Base-by-base conservation (phyloP, 1,139 yeast genomes). In the Debaryomyces coudertii region DNA sequence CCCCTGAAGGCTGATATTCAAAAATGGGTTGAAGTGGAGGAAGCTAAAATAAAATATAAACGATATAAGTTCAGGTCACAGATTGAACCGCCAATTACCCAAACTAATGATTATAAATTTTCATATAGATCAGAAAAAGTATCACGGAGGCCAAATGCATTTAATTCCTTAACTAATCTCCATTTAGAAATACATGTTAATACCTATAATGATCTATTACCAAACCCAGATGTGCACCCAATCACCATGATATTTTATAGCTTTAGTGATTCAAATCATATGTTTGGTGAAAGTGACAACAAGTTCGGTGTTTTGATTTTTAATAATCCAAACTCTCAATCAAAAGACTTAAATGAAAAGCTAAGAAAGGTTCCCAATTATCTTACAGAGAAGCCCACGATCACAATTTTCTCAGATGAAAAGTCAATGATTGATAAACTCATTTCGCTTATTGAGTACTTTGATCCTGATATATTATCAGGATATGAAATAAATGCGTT, bases 391-490 rank as follows among this genome's bases (percentile, higher is more conserved):
- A 25, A 34, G 14, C 27, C 44, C 16, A 46, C 48, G 23, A 52
- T 73, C 5, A 66, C 68, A 36, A 42, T 59, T 1, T 81, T 79
- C 47, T 68, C 66, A 1, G 63, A 68, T 14, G 97, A 92, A 57
- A 50, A 65, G 2, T 80, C 73, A 4, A 71, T 87, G 79, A 60
- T 90, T 3, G 68, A 74, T 6, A 73, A 74, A 7, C 66, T 92
- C 6, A 65, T 83, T 0, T 70, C 75, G 1, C 50, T 86, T n/a
- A 83, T 89, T 0, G 76, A 82, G 23, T 54, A 69, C 2, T 74
- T 82, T 45, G 98, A 93, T 58, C 98, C 99, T 0, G 99, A 93
- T 61, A 81, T 93, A 33, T 60, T 95, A 6, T 76, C 90, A 0
- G 98, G 98, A 0, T 93, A 79, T 61, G 99, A 93, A 58, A 77